Evolutionary conservation across 2,329 filamentous ascomycete species (phyloP), one percentile per base, ranked within the genome.

Genomic region (Trichoderma sp.): DNA sequence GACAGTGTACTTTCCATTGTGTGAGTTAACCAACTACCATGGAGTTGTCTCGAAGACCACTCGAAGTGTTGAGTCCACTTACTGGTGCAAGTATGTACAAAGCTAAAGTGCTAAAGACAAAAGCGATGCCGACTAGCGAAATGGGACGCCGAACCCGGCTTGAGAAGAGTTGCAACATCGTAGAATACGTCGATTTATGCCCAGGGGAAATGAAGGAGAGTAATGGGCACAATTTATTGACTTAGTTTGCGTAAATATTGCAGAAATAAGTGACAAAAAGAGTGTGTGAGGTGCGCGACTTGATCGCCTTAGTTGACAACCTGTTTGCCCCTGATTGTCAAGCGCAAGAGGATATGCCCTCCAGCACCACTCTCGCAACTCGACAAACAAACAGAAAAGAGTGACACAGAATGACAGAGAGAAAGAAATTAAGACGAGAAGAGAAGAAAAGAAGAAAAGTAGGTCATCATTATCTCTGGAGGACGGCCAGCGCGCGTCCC

Each of bases 61-160:
- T 7, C 1, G 21, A n/a, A 53, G 5, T 2, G 30, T 36, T 1
- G 7, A n/a, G 3, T 56, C 6, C 3, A 74, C 74, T 74, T 56
- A 75, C 74, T 57, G 60, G 60, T 7, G 71, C 56, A 2, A 74
- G 21, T 1, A 73, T 32, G n/a, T 39, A 14, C 6, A 75, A 56
- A 7, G 71, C 30, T 3, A 76, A n/a, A 21, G 71, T 72, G 32
- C 70, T 71, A 26, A 75, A 71, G 6, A 74, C 32, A 28, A 74
- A 73, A 18, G 67, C 67, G 3, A 67, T 36, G 18, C 21, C 36
- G 4, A 73, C 64, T 7, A 71, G 28, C 21, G 34, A 28, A 43
- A 61, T 12, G n/a, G 67, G 51, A 11, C 73, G 58, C 53, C 73
- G 60, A 3, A 28, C 9, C 3, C 60, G 61, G 15, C 26, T 14